Percentiles rank a stretch among this genome's conserved stretches.
These are phyloP conservation scores for Pochonia chlamydosporia DNA, from an alignment of 2,329 filamentous ascomycete species.

Conservation along the genomic window DNA sequence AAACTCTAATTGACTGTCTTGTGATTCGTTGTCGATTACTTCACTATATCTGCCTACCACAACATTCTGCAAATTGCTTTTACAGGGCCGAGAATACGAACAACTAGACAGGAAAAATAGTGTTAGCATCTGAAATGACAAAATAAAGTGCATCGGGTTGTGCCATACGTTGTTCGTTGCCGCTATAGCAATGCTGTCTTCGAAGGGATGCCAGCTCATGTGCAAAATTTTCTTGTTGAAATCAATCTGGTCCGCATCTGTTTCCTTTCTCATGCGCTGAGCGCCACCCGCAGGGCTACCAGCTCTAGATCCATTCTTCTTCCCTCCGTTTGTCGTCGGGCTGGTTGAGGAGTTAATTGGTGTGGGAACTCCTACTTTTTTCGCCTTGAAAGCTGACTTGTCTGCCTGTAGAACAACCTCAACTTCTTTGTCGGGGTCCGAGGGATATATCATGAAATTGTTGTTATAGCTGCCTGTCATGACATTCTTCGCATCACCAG, in stretches of 20 bases:
- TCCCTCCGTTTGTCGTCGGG: constrained; percentile 66
- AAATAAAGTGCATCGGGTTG: neutral
- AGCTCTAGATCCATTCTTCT: constrained; percentile 84
- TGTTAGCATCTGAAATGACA: neutral
- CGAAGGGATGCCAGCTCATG: constrained; percentile 99
- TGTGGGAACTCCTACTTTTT: constrained; percentile 97
- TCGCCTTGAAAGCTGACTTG: constrained; percentile 98
- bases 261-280: constrained; percentile 97
- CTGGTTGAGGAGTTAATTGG: constrained; percentile 84
- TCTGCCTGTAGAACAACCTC: constrained; percentile 97
- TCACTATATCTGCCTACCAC: constrained; percentile 1
- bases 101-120: constrained; percentile 43
- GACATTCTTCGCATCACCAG: constrained; percentile 94
- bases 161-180: constrained; percentile 94
- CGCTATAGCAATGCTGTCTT: constrained; percentile 98
- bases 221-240: constrained; percentile 99
- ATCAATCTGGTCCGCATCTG: constrained; percentile 97
- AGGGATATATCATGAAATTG: constrained; percentile 99
- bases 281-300: constrained; percentile 75
- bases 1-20: neutral
- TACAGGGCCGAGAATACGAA: constrained; percentile 77
- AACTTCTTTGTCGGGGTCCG: constrained; percentile 90
- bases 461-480: constrained; percentile 99
- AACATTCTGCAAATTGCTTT: neutral
- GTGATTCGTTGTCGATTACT: neutral